Evolutionary conservation across 108 stramenopile genomes (phyloP), one percentile per base, ranked within the genome.

Genomic region (Bacterosira constricta): DNA sequence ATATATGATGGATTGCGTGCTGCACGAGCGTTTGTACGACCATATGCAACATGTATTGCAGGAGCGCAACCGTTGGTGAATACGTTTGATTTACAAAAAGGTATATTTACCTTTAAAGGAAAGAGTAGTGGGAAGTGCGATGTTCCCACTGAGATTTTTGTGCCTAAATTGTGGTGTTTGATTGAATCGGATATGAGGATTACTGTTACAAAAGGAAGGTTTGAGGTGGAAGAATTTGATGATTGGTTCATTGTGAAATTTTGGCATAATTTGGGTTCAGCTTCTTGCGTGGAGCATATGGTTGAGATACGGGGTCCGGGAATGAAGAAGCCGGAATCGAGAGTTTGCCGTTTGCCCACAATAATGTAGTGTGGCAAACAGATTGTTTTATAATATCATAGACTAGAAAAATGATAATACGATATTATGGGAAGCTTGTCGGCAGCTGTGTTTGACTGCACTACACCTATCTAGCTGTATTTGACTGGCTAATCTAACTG

Each of bases 1-100:
- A 69, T 74, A 2, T 74, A 74, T 30, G 73, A 66, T 60, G 73
- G 73, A 37, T 32, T 66, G 29, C 65, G 73, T 36, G 73, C 66
- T 6, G 66, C 66, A 0, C 17, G 42, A 29, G 73, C 73, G 25
- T 39, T 60, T 7, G 52, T 74, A 18, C 63, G 73, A 18, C 73
- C 73, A 9, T 74, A 67, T 60, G 66, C 73, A 15, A 21, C 23
- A 46, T 68, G 47, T 38, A 67, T 68, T 6, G 35, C 66, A 0
- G 73, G 54, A 17, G n/a, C n/a, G n/a, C 39, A 21, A 17, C 73
- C 73, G 6, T 3, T 67, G 15, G 73, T 42, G 54, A 74, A 68
- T 18, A 35, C 32, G 21, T 67, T 74, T 59, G 73, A 74, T 46
- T 50, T 51, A 36, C 10, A 42, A 18, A 71, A 51, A 26, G 57